Base-by-base conservation (phyloP, 1,284 basidiomycete genomes). In the Waitea zeae region DNA sequence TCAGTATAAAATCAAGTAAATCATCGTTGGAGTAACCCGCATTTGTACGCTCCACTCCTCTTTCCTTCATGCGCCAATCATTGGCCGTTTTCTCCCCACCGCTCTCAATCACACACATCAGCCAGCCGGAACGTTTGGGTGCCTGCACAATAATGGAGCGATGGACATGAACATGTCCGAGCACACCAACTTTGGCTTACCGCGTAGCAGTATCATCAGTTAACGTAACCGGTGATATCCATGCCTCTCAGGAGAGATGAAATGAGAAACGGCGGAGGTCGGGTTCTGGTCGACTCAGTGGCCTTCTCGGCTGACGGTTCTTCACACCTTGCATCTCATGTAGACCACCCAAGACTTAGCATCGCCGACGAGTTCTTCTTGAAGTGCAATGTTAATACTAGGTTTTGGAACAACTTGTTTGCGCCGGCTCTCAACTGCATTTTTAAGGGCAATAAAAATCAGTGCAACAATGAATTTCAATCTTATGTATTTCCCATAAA, bases 391-490 rank as follows among this genome's bases (percentile, higher is more conserved):
- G 35, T 58, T 87, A 76, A 69, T 41, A 70, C 62, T 38, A 70
- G 69, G 28, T 87, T 87, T 50, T 87, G 81, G 82, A 82, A 86
- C 50, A 83, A 64, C 46, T 71, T 86, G 42, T 65, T 86, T 20
- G 73, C 86, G 30, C 82, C 81, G 45, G 82, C 81, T 81, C n/a
- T n/a, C n/a, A n/a, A n/a, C n/a, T n/a, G n/a, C n/a, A n/a, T n/a
- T n/a, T n/a, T n/a, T n/a, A n/a, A n/a, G n/a, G n/a, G n/a, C n/a
- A n/a, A n/a, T n/a, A n/a, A n/a, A n/a, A n/a, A n/a, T n/a, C n/a
- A n/a, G n/a, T n/a, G n/a, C n/a, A n/a, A n/a, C n/a, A n/a, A n/a
- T n/a, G n/a, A n/a, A n/a, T n/a, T n/a, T n/a, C n/a, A n/a, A n/a
- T n/a, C n/a, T n/a, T n/a, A n/a, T n/a, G n/a, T n/a, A n/a, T n/a